Evolutionary conservation across 805 yeast genomes (phyloP).

Genomic region (Monosporozyma aquatica): DNA sequence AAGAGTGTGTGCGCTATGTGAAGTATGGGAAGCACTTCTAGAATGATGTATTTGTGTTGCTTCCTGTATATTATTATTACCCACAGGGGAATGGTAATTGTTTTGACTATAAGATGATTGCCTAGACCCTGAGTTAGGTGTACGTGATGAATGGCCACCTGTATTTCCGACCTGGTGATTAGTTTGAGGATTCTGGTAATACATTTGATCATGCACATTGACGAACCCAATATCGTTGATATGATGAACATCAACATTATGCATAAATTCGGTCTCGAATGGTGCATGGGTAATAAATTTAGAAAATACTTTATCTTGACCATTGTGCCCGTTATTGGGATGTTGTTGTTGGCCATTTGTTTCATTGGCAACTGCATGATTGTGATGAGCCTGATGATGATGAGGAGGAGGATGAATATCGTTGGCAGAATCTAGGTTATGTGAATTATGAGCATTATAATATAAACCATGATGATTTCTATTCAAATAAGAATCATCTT

Average conservation of each 20-base stretch:
- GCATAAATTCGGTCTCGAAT: conserved; percentile 44
- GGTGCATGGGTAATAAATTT: conserved; percentile 9
- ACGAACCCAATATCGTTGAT: conserved; percentile 52
- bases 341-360: background rate
- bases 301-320: conserved; percentile 2
- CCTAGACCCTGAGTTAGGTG: background rate
- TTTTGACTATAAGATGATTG: background rate
- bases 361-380: too few species aligned
- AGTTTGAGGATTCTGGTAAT: too few species aligned
- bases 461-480: background rate
- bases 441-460: conserved; percentile 1
- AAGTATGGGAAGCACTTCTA: too few species aligned
- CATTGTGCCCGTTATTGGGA: background rate
- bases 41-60: too few species aligned
- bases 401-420: background rate
- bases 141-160: background rate
- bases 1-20: too few species aligned
- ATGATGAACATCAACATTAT: conserved; percentile 35
- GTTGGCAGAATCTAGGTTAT: background rate
- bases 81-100: too few species aligned
- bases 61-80: too few species aligned
- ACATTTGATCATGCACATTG: background rate
- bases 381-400: too few species aligned
- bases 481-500: conserved; percentile 1
- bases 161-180: background rate